Evolutionary conservation across 768 basidiomycete species (phyloP).

Genomic region (Rubroboletus satanas): DNA sequence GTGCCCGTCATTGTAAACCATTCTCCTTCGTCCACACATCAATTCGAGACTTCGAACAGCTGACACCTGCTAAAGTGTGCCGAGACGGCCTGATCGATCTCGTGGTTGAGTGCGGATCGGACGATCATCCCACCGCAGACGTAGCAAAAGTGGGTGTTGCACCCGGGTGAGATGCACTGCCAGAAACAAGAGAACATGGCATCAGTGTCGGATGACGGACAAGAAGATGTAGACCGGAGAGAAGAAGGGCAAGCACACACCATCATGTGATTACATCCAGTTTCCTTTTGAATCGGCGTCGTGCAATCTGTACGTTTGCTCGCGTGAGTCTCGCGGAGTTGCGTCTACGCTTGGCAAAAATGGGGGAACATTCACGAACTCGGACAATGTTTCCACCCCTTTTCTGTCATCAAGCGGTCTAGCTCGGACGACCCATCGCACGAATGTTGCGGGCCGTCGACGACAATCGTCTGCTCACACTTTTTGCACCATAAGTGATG

Average conservation of each 20-base stretch:
- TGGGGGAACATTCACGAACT: constrained; percentile 31
- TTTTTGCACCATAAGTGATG: constrained; percentile 56
- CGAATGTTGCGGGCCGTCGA: constrained; percentile 44
- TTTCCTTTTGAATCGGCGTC: constrained; percentile 49
- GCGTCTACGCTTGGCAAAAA: background rate
- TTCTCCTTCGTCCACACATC: background rate
- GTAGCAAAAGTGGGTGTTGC: constrained; percentile 60
- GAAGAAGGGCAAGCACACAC: constrained; percentile 25
- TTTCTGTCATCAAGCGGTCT: constrained; percentile 44
- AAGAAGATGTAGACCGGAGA: background rate
- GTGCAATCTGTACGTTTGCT: constrained; percentile 34
- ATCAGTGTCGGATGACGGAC: background rate
- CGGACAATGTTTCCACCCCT: constrained; percentile 67
- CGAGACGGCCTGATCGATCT: constrained; percentile 29
- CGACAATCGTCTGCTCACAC: constrained; percentile 42
- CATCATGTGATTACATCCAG: constrained; percentile 59
- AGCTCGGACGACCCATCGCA: constrained; percentile 60
- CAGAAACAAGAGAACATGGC: background rate
- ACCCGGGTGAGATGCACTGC: constrained; percentile 55
- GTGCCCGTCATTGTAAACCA: background rate
- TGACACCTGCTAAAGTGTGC: constrained; percentile 34
- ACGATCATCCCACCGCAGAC: constrained; percentile 47
- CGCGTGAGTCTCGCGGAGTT: background rate
- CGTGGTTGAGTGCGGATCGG: constrained; percentile 31
- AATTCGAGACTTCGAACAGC: constrained; percentile 33